Percentiles rank a stretch among this genome's conserved stretches.
These are phyloP conservation scores for Microdochium bolleyi DNA, from an alignment of 2,329 filamentous ascomycete species.

Conservation along the genomic window DNA sequence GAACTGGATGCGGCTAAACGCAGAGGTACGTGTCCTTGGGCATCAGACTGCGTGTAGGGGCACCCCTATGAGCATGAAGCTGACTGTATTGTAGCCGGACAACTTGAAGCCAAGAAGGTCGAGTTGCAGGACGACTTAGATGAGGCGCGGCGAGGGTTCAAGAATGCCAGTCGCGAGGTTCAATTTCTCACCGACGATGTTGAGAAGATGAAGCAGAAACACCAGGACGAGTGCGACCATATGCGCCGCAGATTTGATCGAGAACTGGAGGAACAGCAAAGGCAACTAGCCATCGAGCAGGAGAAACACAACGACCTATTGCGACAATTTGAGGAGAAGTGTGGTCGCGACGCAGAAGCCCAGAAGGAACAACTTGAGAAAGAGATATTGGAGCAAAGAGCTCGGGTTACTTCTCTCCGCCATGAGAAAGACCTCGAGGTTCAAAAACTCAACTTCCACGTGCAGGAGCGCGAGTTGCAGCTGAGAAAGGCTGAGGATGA, in stretches of 20 bases:
- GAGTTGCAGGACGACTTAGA: constrained; percentile 58
- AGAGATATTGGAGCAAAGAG: not conserved
- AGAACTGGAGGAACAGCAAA: constrained; percentile 33
- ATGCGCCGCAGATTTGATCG: constrained; percentile 18
- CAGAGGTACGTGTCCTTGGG: constrained; percentile 48
- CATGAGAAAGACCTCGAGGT: constrained; percentile 43
- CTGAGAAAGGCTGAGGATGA: constrained; percentile 38
- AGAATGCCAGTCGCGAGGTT: constrained; percentile 20
- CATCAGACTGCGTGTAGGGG: constrained; percentile 1
- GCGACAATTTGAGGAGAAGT: constrained; percentile 33
- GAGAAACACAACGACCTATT: constrained; percentile 48
- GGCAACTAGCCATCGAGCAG: constrained; percentile 32
- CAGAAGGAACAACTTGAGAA: constrained; percentile 3
- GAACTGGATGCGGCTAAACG: constrained; percentile 66
- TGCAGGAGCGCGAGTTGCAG: constrained; percentile 47
- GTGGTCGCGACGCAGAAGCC: constrained; percentile 16
- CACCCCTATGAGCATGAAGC: constrained; percentile 1
- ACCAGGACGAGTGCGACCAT: constrained; percentile 31
- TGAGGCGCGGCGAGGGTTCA: constrained; percentile 47
- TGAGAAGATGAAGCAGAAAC: constrained; percentile 25
- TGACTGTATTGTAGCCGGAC: not conserved
- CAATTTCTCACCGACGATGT: constrained; percentile 10
- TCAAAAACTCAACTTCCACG: constrained; percentile 28
- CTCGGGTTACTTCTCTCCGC: not conserved
- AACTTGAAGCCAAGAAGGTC: constrained; percentile 35